Evolutionary conservation across 192 early-diverging fungal species (phyloP).

Genomic region (Backusella mclennaniae): DNA sequence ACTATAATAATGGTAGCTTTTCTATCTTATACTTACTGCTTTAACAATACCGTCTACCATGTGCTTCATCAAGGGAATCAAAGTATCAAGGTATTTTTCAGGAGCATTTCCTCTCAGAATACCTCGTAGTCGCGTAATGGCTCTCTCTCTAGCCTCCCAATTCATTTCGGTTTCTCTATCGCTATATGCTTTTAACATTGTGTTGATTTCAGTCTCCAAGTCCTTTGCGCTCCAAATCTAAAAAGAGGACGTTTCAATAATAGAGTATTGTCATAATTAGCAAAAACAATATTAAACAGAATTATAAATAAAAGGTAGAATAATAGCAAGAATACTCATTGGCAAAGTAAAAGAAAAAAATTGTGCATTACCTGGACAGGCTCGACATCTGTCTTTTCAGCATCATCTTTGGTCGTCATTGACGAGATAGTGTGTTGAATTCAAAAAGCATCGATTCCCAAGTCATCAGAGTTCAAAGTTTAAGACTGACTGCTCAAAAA

Average conservation of each 20-base stretch:
- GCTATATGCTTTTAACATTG: slow-evolving; percentile 21
- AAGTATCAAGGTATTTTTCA: slow-evolving; percentile 24
- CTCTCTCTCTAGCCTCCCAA: slow-evolving; percentile 35
- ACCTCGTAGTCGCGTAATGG: slow-evolving; percentile 26
- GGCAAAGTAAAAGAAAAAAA: not conserved
- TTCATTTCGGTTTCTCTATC: slow-evolving; percentile 39
- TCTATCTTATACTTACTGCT: slow-evolving; percentile 13
- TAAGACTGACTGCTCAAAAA: slow-evolving; percentile 8
- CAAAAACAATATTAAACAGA: not conserved
- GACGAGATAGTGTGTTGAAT: slow-evolving; percentile 17
- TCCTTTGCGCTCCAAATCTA: slow-evolving; percentile 33
- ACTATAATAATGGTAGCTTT: not conserved
- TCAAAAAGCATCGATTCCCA: slow-evolving; percentile 1
- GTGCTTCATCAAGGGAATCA: slow-evolving; percentile 11
- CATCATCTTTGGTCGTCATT: slow-evolving; percentile 20
- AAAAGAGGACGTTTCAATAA: not conserved
- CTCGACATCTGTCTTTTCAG: slow-evolving; percentile 18
- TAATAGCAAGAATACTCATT: not conserved
- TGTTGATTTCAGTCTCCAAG: slow-evolving; percentile 12
- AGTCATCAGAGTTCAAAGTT: slow-evolving; percentile 2
- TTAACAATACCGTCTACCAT: slow-evolving; percentile 30
- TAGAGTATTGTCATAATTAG: not conserved
- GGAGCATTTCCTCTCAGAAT: slow-evolving; percentile 30
- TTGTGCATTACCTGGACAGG: slow-evolving; percentile 13
- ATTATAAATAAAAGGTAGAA: not conserved